These are phyloP conservation scores for Solanum arcanum DNA, from an alignment of 257 asterid genomes.

Conservation along the genomic window DNA sequence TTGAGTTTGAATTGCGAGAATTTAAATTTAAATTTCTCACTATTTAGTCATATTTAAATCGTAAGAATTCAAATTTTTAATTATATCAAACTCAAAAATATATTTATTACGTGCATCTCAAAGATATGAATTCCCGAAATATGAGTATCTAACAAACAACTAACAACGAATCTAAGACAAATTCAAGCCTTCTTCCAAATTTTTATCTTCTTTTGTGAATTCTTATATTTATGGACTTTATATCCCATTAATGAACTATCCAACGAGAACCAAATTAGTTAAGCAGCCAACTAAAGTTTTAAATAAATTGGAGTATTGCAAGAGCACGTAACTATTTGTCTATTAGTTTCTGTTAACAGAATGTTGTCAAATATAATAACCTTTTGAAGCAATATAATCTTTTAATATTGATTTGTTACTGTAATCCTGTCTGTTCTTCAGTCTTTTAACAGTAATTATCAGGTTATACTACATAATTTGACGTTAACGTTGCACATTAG, in stretches of 20 bases:
- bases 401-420: background rate
- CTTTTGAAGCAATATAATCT: background rate
- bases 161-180: background rate
- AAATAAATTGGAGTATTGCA: background rate
- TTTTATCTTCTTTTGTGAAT: background rate
- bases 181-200: background rate
- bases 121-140: background rate
- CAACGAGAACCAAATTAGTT: background rate
- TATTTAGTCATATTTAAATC: no score
- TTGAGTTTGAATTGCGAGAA: background rate
- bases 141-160: background rate
- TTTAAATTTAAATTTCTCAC: no score
- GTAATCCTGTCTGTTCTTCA: background rate
- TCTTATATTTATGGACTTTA: background rate
- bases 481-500: background rate
- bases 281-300: background rate
- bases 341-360: background rate
- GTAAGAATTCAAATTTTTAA: no score
- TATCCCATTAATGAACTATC: background rate
- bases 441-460: background rate
- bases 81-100: background rate
- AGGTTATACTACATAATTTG: background rate
- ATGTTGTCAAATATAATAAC: background rate
- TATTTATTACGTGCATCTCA: no score
- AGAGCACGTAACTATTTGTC: background rate